Evolutionary conservation across 371 early-diverging fungal species (phyloP).

Genomic region (Mortierella sp.): DNA sequence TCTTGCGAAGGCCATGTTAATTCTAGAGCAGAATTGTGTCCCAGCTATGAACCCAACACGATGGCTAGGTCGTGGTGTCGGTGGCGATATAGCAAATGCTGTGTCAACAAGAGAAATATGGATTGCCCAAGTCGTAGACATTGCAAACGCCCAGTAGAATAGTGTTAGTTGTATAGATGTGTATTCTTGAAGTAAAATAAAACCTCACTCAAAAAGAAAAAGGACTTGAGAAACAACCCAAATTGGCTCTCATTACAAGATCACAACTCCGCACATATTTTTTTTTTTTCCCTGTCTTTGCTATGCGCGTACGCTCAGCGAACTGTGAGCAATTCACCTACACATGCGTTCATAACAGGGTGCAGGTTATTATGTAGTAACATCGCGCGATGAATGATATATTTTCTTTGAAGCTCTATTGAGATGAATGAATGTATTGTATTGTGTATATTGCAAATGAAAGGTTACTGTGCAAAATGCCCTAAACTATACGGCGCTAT

Average conservation of each 20-base stretch:
- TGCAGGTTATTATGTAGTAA: too few relatives aligned
- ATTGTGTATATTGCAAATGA: not conserved
- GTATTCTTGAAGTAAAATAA: not conserved
- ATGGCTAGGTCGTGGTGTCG: slow-evolving; percentile 7
- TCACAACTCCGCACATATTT: not conserved
- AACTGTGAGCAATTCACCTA: too few relatives aligned
- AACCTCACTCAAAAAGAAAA: too few relatives aligned
- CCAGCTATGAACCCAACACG: slow-evolving; percentile 24
- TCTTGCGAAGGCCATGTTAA: slow-evolving; percentile 29
- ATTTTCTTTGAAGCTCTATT: too few relatives aligned
- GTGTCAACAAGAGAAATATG: not conserved
- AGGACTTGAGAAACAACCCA: too few relatives aligned
- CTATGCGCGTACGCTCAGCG: not conserved
- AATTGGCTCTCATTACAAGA: too few relatives aligned
- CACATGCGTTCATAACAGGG: too few relatives aligned
- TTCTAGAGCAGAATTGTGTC: slow-evolving; percentile 30
- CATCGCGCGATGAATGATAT: too few relatives aligned
- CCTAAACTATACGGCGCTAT: slow-evolving; percentile 33
- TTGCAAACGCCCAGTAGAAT: not conserved
- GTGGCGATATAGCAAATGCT: not conserved
- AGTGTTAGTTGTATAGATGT: too few relatives aligned
- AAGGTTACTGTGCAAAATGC: not conserved
- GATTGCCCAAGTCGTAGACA: not conserved
- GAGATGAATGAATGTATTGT: slow-evolving; percentile 1
- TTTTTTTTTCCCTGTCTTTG: not conserved